Conservation (phyloP, 202 grass and related monocot genomes). For the Carex sylvatica region DNA sequence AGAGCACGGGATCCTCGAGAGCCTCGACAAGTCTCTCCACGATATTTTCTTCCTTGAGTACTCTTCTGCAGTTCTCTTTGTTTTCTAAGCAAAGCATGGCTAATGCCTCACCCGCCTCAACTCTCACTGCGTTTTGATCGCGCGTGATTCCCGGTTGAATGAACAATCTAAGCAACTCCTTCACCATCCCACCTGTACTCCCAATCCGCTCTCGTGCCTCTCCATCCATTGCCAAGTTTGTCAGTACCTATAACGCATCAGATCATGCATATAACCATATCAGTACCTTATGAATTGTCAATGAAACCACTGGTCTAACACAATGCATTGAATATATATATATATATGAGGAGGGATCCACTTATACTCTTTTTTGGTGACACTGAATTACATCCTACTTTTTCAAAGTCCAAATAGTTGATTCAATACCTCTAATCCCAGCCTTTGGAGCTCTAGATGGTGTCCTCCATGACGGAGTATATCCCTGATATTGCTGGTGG, state of each 20-base stretch:
- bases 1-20: slow-evolving; percentile 19
- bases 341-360: too few relatives aligned
- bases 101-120: slow-evolving; percentile 73
- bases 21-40: slow-evolving; percentile 38
- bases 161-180: slow-evolving; percentile 58
- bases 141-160: slow-evolving; percentile 16
- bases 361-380: too few relatives aligned
- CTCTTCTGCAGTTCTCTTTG: slow-evolving; percentile 52
- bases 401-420: too few relatives aligned
- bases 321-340: slow-evolving; percentile 37
- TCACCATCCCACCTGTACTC: slow-evolving; percentile 53
- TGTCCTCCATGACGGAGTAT: slow-evolving; percentile 43
- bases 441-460: slow-evolving; percentile 46
- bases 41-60: slow-evolving; percentile 30
- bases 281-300: too few relatives aligned
- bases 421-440: slow-evolving; percentile 59
- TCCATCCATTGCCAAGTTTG: slow-evolving; percentile 63
- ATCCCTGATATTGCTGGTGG: slow-evolving; percentile 68
- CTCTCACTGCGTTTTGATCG: slow-evolving; percentile 24
- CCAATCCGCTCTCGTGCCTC: slow-evolving; percentile 61
- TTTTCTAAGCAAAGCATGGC: slow-evolving; percentile 74
- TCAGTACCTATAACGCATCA: slow-evolving; percentile 39
- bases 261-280: not conserved
- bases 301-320: too few relatives aligned
- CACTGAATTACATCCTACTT: too few relatives aligned